Percentiles rank a stretch among this genome's conserved stretches.
These are phyloP conservation scores for Agrocybe chaxingu DNA, from an alignment of 768 basidiomycete genomes.

Conservation along the genomic window DNA sequence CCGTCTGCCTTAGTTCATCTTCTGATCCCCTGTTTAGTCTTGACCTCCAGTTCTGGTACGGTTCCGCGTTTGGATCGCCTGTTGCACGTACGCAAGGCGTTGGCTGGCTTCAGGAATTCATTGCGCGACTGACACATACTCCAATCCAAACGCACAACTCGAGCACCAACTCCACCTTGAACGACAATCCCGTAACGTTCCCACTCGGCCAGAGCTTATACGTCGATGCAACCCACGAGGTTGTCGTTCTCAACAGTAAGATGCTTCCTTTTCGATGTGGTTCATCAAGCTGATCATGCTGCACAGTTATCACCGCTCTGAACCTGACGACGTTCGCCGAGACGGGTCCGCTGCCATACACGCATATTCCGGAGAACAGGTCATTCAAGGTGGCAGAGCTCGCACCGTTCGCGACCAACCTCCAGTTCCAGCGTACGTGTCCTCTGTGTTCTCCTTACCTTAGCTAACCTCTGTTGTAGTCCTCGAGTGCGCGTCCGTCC, in stretches of 20 bases:
- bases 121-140: conserved; percentile 78
- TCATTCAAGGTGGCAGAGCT: conserved; percentile 75
- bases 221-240: conserved; percentile 89
- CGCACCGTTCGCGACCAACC: conserved; percentile 84
- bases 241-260: conserved; percentile 83
- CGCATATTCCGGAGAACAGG: conserved; percentile 62
- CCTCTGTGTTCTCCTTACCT: not conserved
- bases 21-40: conserved; percentile 34
- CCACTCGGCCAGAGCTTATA: conserved; percentile 72
- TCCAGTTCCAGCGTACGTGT: conserved; percentile 80
- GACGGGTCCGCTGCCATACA: conserved; percentile 70
- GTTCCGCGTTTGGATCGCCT: conserved; percentile 79
- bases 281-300: not conserved
- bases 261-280: conserved; percentile 4
- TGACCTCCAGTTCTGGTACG: conserved; percentile 51
- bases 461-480: conserved; percentile 37
- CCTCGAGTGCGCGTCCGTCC: conserved; percentile 51
- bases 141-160: conserved; percentile 70
- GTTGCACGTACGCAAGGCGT: conserved; percentile 73
- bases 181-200: conserved; percentile 66
- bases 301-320: conserved; percentile 74
- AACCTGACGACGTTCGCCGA: conserved; percentile 75
- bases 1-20: not conserved
- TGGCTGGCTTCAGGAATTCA: conserved; percentile 79
- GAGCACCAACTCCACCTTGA: conserved; percentile 80